Evolutionary conservation across 192 early-diverging fungal genomes (phyloP), one percentile per base, ranked within the genome.

Genomic region (Coemansia sp.): DNA sequence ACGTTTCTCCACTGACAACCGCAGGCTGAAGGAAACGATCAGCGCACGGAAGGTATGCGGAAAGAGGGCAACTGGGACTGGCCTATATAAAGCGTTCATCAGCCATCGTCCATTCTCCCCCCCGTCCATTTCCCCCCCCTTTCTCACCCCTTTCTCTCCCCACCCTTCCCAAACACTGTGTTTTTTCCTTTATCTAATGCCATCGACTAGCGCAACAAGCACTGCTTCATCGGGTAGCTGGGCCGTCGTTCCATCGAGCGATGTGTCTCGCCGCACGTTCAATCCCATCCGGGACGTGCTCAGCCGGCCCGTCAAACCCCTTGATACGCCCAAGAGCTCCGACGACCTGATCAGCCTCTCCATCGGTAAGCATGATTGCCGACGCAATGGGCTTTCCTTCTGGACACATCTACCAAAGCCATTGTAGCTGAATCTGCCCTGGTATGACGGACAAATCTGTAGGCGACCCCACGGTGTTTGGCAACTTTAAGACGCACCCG

Each of bases 271-370:
- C 54, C 74, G 84, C 58, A 88, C 91, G 2, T 71, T 80, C 40
- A 94, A 94, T 69, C 91, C 91, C 51, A 94, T 94, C 56, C 82
- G 91, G 37, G 79, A 80, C 27, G 84, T 88, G 34, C 86, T 91
- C n/a, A 85, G 84, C 60, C 82, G 87, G 48, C 73, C 89, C 22
- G 84, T 55, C 61, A 83, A 50, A 72, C 79, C 55, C 78, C 85
- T 46, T 71, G 79, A 63, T 33, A 67, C 38, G 45, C 75, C 44
- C 68, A 81, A 65, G 66, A 67, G 39, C 68, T 43, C 50, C 38
- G 57, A 57, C 32, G 55, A 57, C 0, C 44, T 42, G 29, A 50
- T 74, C 36, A 67, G 64, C 47, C 59, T 54, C 38, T 73, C 49
- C 42, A 78, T 67, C 33, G 69, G 55, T 75, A 54, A 29, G 46